Base-by-base conservation (phyloP, 2,329 filamentous ascomycete genomes). In the Colletotrichum limetticola region DNA sequence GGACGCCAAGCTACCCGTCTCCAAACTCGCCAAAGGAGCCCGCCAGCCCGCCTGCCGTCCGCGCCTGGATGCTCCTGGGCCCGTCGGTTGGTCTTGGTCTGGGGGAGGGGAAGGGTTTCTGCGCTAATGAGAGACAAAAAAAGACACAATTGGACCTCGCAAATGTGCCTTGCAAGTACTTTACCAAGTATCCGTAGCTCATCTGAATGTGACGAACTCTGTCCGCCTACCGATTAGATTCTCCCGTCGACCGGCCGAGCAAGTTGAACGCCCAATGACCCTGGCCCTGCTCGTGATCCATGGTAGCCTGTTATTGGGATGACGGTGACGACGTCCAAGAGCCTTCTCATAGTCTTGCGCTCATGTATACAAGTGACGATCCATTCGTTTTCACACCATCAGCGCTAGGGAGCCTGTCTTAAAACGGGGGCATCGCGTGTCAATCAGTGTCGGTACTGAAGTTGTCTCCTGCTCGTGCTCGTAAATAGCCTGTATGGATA, bases 301-400 rank as follows among this genome's bases (percentile, higher is more conserved):
- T 72, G 64, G 26, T 71, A 59, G 56, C 69, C 71, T 68, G 67
- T 64, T 69, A 37, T 74, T 60, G 49, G 61, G 46, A 32, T 65
- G 64, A 64, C 63, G 71, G 68, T 74, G 74, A 75, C 74, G 74
- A 74, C 49, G 67, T 63, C 62, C 63, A 71, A 74, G 71, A 72
- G 52, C 28, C 46, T 65, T 52, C 56, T 28, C 46, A 35, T 46
- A 53, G 70, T 14, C 37, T 49, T 53, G 35, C 26, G n/a, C 63
- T 59, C 53, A 30, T 56, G 55, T 58, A 26, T 60, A 28, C 24
- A 64, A 30, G n/a, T 26, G 16, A 35, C 26, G 32, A 46, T 32
- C 64, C 55, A 69, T 70, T 46, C 46, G 8, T 26, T 64, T 59
- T 65, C 66, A 69, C 66, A 60, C 70, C 70, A 64, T 46, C 30